Base-by-base conservation (phyloP, 108 stramenopile genomes). In the Pseudonitzschia multistriata region DNA sequence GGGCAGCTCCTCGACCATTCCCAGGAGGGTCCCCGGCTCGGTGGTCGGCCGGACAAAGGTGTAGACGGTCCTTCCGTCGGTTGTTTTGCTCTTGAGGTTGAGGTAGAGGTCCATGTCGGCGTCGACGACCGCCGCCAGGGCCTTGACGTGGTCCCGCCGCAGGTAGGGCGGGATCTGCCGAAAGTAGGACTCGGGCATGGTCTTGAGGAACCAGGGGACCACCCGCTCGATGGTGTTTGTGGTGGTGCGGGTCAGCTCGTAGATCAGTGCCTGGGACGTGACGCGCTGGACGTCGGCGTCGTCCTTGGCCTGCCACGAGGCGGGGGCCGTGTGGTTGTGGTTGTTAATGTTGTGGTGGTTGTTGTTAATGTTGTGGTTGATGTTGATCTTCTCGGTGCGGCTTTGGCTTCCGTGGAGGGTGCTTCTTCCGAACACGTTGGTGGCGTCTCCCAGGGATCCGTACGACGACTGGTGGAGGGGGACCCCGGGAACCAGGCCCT, bases 141-240 rank as follows among this genome's bases (percentile, higher is more conserved):
- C 97, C 74, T 96, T 96, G 66, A 99, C 87, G 81, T 99, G 98
- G 78, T 98, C 93, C 77, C 91, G 74, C n/a, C 96, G 89, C 61
- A 94, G 86, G 49, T 83, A 80, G 69, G 96, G 90, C 6, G 90
- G 86, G 8, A 97, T 90, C 73, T 97, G 95, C 1, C 86, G 80
- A 81, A 99, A 99, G 67, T 95, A 95, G 19, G 74, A 76, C 15
- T 76, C 85, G 7, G 97, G 97, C 97, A 98, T 97, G 25, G 93
- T 92, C 8, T 90, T 74, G 64, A 98, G 76, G 78, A 98, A 98
- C 97, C 97, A 98, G 5, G 97, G 97, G 22, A 98, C 97, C 35
- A 93, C 85, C 53, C 80, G 52, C 70, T 93, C 82, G 64, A 95
- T 91, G 10, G 88, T 84, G 2, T 74, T 37, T 10, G 84, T 79